Evolutionary conservation across 1,139 yeast genomes (phyloP).

Genomic region (Suhomyces taliae): DNA sequence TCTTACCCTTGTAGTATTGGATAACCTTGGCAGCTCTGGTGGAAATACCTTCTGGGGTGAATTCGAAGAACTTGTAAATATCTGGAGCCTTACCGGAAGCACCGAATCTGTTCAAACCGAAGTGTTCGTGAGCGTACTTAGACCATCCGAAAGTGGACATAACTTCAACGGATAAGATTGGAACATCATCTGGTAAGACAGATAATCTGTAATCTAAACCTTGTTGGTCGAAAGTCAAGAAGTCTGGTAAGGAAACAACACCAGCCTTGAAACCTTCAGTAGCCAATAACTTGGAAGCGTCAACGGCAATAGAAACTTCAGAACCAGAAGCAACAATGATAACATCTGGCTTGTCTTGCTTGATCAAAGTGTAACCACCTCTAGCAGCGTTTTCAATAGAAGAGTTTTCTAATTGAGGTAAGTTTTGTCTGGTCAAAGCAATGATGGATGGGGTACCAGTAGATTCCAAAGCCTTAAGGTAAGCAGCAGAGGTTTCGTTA

Average conservation of each 20-base stretch:
- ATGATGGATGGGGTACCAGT: conserved; percentile 81
- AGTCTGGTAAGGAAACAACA: conserved; percentile 93
- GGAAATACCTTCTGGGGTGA: conserved; percentile 93
- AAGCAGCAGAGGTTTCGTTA: conserved; percentile 97
- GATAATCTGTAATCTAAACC: conserved; percentile 73
- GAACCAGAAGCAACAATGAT: conserved; percentile 93
- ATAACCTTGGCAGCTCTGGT: conserved; percentile 79
- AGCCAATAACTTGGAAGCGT: conserved; percentile 66
- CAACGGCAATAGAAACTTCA: conserved; percentile 84
- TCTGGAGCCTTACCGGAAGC: conserved; percentile 91
- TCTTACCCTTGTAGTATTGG: conserved; percentile 79
- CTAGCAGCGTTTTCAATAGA: conserved; percentile 85
- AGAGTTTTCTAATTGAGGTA: conserved; percentile 95
- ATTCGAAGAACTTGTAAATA: conserved; percentile 81
- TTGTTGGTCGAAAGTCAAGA: conserved; percentile 87
- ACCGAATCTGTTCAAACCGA: conserved; percentile 96
- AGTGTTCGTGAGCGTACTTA: conserved; percentile 94
- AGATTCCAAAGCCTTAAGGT: conserved; percentile 72
- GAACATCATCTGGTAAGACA: conserved; percentile 93
- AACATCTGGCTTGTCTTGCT: conserved; percentile 67
- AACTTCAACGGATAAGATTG: conserved; percentile 93
- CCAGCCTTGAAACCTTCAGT: conserved; percentile 70
- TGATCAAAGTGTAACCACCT: conserved; percentile 88
- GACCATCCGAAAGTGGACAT: conserved; percentile 92
- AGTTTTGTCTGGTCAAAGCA: conserved; percentile 95